Percentiles rank a stretch among this genome's conserved stretches.
These are phyloP conservation scores for Aspergillus candidus DNA, from an alignment of 2,329 filamentous ascomycete species.

Conservation along the genomic window DNA sequence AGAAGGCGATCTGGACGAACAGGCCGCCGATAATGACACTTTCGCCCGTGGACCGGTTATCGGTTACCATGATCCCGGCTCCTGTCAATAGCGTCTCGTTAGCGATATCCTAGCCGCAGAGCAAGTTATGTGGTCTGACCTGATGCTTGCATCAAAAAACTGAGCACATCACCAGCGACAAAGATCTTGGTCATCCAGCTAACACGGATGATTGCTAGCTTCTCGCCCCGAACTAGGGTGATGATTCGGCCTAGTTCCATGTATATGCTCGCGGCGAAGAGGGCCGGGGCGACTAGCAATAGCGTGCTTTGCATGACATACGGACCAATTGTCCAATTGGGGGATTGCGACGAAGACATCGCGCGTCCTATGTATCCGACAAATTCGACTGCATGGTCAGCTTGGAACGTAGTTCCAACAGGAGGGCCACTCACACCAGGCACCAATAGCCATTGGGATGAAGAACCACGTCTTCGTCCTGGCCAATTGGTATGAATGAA, in stretches of 20 bases:
- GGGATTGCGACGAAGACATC: constrained; percentile 33
- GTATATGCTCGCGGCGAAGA: constrained; percentile 26
- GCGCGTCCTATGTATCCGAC: constrained; percentile 49
- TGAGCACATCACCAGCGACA: constrained; percentile 24
- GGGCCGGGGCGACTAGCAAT: constrained; percentile 19
- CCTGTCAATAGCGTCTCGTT: constrained; percentile 4
- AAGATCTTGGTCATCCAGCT: constrained; percentile 25
- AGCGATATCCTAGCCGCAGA: background rate
- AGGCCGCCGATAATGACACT: constrained; percentile 24
- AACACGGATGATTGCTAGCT: constrained; percentile 17
- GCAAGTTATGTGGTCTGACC: constrained; percentile 9
- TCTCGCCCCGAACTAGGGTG: constrained; percentile 16
- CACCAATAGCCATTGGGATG: constrained; percentile 28
- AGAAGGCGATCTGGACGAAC: constrained; percentile 26
- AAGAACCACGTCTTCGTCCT: constrained; percentile 22
- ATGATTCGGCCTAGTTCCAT: constrained; percentile 23
- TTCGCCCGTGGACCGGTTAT: constrained; percentile 14
- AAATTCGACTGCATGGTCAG: constrained; percentile 39
- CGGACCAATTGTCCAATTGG: constrained; percentile 19
- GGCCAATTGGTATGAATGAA: constrained; percentile 20
- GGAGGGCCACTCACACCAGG: constrained; percentile 25
- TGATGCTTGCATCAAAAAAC: constrained; percentile 27
- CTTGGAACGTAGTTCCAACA: background rate
- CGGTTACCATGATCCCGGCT: constrained; percentile 19
- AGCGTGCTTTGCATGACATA: constrained; percentile 24